Percentiles rank a stretch among this genome's conserved stretches.
Conservation (phyloP, 2,329 filamentous ascomycete genomes). For the Venturia carpophila region DNA sequence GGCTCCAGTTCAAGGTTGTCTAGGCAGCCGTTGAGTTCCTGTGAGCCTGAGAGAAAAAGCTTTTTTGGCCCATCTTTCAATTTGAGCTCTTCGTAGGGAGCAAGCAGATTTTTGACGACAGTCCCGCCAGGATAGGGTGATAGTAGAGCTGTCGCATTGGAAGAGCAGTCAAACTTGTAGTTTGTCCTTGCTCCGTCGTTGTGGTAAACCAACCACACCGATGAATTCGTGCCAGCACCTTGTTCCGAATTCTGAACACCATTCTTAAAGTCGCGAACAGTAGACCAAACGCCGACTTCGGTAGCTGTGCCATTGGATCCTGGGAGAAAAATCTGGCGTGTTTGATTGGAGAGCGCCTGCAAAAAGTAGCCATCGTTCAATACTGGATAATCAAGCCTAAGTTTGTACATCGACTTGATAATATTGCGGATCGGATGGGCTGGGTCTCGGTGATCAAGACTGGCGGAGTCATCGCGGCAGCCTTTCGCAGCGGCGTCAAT, state of each 20-base stretch:
- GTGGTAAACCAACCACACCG: slow-evolving; percentile 46
- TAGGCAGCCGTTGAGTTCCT: slow-evolving; percentile 52
- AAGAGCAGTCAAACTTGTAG: slow-evolving; percentile 51
- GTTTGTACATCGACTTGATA: slow-evolving; percentile 54
- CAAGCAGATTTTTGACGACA: slow-evolving; percentile 55
- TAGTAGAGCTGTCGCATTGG: slow-evolving; percentile 40
- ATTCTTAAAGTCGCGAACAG: slow-evolving; percentile 44
- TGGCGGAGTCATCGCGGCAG: slow-evolving; percentile 50
- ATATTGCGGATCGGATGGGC: slow-evolving; percentile 54
- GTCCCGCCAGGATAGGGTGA: slow-evolving; percentile 48
- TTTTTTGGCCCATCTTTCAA: slow-evolving; percentile 27
- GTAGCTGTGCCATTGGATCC: slow-evolving; percentile 24
- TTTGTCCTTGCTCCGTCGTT: slow-evolving; percentile 43
- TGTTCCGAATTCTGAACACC: slow-evolving; percentile 46
- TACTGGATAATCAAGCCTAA: slow-evolving; percentile 48
- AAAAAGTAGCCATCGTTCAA: slow-evolving; percentile 53
- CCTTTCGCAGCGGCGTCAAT: slow-evolving; percentile 46
- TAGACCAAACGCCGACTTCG: slow-evolving; percentile 47
- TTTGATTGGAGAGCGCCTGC: slow-evolving; percentile 50
- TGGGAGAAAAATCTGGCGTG: slow-evolving; percentile 26
- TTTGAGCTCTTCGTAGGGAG: slow-evolving; percentile 49
- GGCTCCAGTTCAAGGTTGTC: slow-evolving; percentile 44
- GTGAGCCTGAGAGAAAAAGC: slow-evolving; percentile 34
- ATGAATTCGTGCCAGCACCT: slow-evolving; percentile 30
- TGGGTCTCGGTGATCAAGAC: slow-evolving; percentile 55